Base-by-base conservation (phyloP, 2,329 filamentous ascomycete species). In the Botrytis tulipae region DNA sequence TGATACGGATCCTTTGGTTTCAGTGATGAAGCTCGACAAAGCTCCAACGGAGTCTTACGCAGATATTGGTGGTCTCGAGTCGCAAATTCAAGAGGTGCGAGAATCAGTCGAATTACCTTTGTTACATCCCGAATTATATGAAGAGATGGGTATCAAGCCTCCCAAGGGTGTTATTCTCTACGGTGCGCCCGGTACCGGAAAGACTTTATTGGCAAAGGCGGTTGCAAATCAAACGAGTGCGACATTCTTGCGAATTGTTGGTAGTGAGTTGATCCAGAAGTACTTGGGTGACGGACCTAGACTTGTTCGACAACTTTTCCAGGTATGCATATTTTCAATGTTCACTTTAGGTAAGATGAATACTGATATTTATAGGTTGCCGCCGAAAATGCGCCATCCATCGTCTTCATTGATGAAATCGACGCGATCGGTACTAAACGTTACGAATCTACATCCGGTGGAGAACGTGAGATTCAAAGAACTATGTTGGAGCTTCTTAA, bases 131-230 rank as follows among this genome's bases (percentile, higher is more conserved):
- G 96, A 99, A 84, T 86, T 99, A 70, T 99, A 99, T 84, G 96
- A 99, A 84, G 96, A 99, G 86, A 99, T 99, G 96, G 96, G 96
- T 81, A 98, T 99, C 88, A 99, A 99, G 84, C 96, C 96, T 7
- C 96, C 96, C 75, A 99, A 99, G 88, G 96, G 96, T 88, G 96
- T 99, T 79, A 99, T 99, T 80, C 91, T 99, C 40, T 99, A 99
- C 82, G 96, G 96, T 85, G 94, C 94, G 8, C 96, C 96, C 0
- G 96, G 96, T 83, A 99, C 96, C 14, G 96, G 96, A 83, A 99
- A 98, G 86, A 98, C 95, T 8, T 86, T 98, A 4, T 87, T 99
- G 73, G 96, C 96, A 75, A 98, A 98, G 86, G 96, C 96, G 16
- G 96, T 99, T 68, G 96, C 96, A 78, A 98, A 99, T 82, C 95